phyloP scores from a whole-genome alignment of 257 asterid genomes.

The Solanum bulbocastanum region DNA sequence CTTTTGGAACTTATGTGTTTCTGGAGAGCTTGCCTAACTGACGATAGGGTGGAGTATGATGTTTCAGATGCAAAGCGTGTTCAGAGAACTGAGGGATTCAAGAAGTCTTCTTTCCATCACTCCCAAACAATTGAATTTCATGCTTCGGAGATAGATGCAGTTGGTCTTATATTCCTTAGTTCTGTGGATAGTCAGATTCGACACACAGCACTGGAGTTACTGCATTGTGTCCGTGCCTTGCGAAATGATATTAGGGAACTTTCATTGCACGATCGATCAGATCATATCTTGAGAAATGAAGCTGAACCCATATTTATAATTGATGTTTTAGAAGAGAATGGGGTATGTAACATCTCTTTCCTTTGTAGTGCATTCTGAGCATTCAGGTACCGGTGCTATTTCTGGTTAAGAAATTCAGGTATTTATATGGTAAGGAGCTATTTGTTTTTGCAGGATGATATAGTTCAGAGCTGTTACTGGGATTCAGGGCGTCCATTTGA shows the following conservation, averaged over 20 bases:
- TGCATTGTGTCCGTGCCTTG: slow-evolving; percentile 86
- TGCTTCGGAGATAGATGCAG: slow-evolving; percentile 96
- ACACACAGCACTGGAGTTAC: slow-evolving; percentile 94
- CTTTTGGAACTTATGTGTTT: slow-evolving; percentile 96
- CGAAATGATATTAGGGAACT: slow-evolving; percentile 75
- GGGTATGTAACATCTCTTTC: slow-evolving; percentile 41
- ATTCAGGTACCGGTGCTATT: background rate
- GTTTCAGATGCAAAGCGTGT: slow-evolving; percentile 54
- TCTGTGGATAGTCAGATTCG: slow-evolving; percentile 97
- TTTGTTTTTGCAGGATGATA: slow-evolving; percentile 63
- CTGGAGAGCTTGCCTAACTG: slow-evolving; percentile 90
- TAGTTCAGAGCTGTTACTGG: slow-evolving; percentile 98
- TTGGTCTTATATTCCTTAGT: slow-evolving; percentile 96
- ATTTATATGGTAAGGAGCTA: background rate
- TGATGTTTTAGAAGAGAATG: slow-evolving; percentile 98
- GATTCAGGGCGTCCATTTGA: slow-evolving; percentile 92
- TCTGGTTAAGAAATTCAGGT: background rate
- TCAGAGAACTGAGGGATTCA: slow-evolving; percentile 82
- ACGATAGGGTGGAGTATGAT: slow-evolving; percentile 56
- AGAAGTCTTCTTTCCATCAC: slow-evolving; percentile 74
- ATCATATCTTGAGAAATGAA: slow-evolving; percentile 48
- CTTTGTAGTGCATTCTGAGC: background rate
- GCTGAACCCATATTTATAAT: slow-evolving; percentile 92
- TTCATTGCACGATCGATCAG: slow-evolving; percentile 48
- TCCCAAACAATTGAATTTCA: slow-evolving; percentile 62